Conservation (phyloP, 805 yeast species). For the Schizosaccharomyces lindneri region DNA sequence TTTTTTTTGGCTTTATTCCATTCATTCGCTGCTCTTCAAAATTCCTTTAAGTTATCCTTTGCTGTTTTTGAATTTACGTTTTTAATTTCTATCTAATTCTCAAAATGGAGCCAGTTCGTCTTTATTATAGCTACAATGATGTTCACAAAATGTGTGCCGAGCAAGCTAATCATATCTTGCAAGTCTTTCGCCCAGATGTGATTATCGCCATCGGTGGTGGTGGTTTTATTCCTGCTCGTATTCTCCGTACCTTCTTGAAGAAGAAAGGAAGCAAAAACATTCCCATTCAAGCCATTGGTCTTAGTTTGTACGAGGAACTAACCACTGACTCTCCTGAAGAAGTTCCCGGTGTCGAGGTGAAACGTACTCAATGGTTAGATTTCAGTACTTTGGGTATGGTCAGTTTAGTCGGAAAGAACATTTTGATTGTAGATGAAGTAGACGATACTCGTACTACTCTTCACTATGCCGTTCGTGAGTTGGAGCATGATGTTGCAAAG, state of each 20-base stretch:
- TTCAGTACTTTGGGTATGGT: conserved; percentile 45
- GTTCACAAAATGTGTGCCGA: conserved; percentile 65
- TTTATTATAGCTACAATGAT: conserved; percentile 50
- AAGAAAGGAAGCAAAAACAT: conserved; percentile 70
- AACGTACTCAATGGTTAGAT: conserved; percentile 78
- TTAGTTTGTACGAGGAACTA: conserved; percentile 36
- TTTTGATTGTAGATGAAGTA: conserved; percentile 70
- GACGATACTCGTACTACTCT: conserved; percentile 81
- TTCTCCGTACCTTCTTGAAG: conserved; percentile 75
- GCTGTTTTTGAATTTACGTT: not conserved
- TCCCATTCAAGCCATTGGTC: conserved; percentile 81
- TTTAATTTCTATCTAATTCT: not conserved
- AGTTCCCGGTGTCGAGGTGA: conserved; percentile 50
- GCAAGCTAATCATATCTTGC: conserved; percentile 28
- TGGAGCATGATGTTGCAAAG: conserved; percentile 36
- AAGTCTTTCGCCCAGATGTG: conserved; percentile 52
- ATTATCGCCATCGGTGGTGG: conserved; percentile 65
- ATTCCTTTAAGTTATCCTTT: not conserved
- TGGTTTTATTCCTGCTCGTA: conserved; percentile 19
- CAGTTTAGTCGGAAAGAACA: conserved; percentile 55
- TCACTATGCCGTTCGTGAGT: conserved; percentile 58
- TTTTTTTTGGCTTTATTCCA: no score
- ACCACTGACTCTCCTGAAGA: conserved; percentile 18
- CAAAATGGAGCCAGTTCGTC: conserved; percentile 11
- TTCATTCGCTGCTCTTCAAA: no score